Base-by-base conservation (phyloP, 1,284 basidiomycete genomes). In the Apiotrichum brassicae region DNA sequence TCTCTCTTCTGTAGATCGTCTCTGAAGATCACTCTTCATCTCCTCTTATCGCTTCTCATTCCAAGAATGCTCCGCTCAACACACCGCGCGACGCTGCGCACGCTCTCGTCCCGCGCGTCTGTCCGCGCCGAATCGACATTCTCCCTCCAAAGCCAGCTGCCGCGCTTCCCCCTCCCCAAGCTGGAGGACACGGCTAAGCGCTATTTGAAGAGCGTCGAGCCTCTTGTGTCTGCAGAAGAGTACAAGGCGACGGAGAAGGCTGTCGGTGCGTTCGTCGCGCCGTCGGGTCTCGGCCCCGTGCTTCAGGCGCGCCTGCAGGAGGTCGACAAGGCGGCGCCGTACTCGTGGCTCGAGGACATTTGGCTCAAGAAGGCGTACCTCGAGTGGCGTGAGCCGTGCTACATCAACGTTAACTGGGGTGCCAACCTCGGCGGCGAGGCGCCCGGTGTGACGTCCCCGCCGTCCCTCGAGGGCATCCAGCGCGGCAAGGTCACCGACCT, bases 361-460 rank as follows among this genome's bases (percentile, higher is more conserved):
- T 53, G 51, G 51, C 51, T 53, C 32, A 35, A 43, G 3, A 53
- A 53, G 51, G 51, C 51, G 25, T 53, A 53, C 43, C 46, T 53
- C 42, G 51, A 53, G 26, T 53, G 38, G 37, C 51, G 51, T 18
- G 51, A 34, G 12, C 46, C 46, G 30, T 36, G 32, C 32, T 53
- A 44, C 46, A 48, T 53, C 46, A 48, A 53, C 43, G 51, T 53
- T 42, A 53, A 53, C 51, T 53, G 51, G 51, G 51, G 32, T 6
- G 51, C 51, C 8, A 38, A 44, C 19, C 43, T 53, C 22, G 51
- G 42, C 33, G 50, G 46, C 50, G 47, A 48, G 26, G 39, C 23
- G 11, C 24, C 41, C 7, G 28, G 28, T 30, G 9, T 30, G 9
- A 8, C 28, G 28, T 13, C 24, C 30, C 40, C 39, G n/a, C 48